Evolutionary conservation across 441 rosid species (phyloP), one percentile per base, ranked within the genome.

Genomic region (Isatis lusitanica): DNA sequence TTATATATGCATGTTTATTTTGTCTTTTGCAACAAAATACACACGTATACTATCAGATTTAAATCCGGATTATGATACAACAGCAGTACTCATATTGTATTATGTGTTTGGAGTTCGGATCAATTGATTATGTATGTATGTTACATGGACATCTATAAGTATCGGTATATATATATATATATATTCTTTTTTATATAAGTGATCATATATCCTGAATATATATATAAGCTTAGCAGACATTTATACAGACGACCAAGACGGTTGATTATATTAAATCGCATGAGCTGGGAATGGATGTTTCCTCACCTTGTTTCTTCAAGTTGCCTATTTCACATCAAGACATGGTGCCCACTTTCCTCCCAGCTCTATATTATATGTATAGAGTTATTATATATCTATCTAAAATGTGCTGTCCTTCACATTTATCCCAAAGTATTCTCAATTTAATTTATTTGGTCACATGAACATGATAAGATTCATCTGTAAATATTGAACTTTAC

Each of bases 321-420:
- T 55, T 63, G 66, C 55, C 15, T 17, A 48, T 40, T 58, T 53
- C 65, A 60, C 74, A 77, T 43, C 57, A 71, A 77, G 77, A 72
- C 77, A 72, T 77, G 80, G 72, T 76, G 33, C 46, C 79, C 75
- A 76, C 79, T 28, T 40, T 58, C 61, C 15, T 43, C 52, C 33
- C 31, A 51, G 13, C 38, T 68, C 52, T 60, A 33, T 60, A 30
- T 38, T 13, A 57, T 63, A 21, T 66, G 38, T 66, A 7, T 50
- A 28, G 16, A 51, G 15, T 51, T 51, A 51, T 51, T 58, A 46
- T 58, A 39, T 42, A 15, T 67, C n/a, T 40, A 9, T 16, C 57
- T 35, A 31, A 31, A 56, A 64, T 76, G 63, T 70, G 79, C 76
- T 76, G 80, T 70, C 71, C 6, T 64, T 70, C 76, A 76, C 80